These are phyloP conservation scores for Fusarium sororula DNA, from an alignment of 2,329 filamentous ascomycete genomes.

Conservation along the genomic window DNA sequence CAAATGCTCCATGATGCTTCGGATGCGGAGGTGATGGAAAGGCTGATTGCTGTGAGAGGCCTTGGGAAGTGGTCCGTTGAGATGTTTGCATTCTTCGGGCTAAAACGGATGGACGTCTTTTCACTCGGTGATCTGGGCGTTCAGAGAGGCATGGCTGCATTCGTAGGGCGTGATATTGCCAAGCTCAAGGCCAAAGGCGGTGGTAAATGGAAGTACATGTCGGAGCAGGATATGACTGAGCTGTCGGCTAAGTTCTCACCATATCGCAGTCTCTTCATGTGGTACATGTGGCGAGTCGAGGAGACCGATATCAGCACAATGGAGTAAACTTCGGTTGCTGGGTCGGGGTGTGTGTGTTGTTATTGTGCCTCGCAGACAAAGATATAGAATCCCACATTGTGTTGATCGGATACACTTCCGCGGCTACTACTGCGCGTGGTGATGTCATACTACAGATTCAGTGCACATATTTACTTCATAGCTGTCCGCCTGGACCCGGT, in stretches of 20 bases:
- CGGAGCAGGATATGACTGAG: conserved; percentile 89
- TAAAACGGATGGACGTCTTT: conserved; percentile 95
- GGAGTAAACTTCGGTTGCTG: conserved; percentile 49
- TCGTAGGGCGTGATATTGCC: conserved; percentile 81
- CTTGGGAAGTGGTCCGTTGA: conserved; percentile 92
- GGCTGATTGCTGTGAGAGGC: conserved; percentile 85
- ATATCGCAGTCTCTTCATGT: conserved; percentile 95
- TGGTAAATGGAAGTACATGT: conserved; percentile 99
- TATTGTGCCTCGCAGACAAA: background rate
- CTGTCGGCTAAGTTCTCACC: conserved; percentile 82
- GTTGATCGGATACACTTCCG: conserved; percentile 4
- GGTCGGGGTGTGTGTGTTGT: conserved; percentile 25
- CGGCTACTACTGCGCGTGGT: conserved; percentile 14
- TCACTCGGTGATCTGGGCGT: conserved; percentile 92
- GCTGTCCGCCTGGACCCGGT: conserved; percentile 1
- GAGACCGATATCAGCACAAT: conserved; percentile 77
- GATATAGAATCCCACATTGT: background rate
- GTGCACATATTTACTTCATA: background rate
- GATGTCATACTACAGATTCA: conserved; percentile 26
- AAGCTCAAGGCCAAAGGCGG: conserved; percentile 82
- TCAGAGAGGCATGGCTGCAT: conserved; percentile 92
- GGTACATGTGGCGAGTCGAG: conserved; percentile 95
- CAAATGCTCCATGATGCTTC: conserved; percentile 78
- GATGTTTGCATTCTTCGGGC: conserved; percentile 97
- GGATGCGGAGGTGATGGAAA: conserved; percentile 87